Evolutionary conservation across 2,329 filamentous ascomycete genomes (phyloP), one percentile per base, ranked within the genome.

Genomic region (Zalaria sp.): DNA sequence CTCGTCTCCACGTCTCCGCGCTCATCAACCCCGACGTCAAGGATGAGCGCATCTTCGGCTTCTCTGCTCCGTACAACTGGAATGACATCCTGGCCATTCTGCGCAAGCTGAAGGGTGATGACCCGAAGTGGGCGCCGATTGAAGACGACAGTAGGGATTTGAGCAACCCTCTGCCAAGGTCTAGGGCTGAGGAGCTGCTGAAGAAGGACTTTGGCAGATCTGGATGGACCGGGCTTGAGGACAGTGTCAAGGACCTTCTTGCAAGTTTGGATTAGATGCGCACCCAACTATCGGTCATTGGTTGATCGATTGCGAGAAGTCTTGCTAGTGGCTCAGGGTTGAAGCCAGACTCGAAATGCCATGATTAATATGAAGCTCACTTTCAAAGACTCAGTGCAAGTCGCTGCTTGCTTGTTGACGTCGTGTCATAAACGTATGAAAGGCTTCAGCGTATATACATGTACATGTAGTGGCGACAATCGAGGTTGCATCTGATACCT

Each of bases 21-120:
- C 54, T 69, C 4, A 55, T 72, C 0, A 53, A 69, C 25, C 55
- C 58, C 0, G 56, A 61, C 1, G 63, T 76, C 0, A 45, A 53
- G 0, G 57, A 59, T 0, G 66, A 75, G 47, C 65, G 73, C 2
- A 49, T 77, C 3, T 71, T 74, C 47, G 71, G 57, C 2, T 71
- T 67, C 36, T 69, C 65, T 0, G 53, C 60, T 2, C 62, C 58
- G 0, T 66, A 59, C 37, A 68, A 58, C 37, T 69, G 63, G 54
- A 66, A 68, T 11, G 46, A 59, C 3, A 45, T 70, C 27, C 42
- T 68, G 4, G 47, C 43, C 1, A 52, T 60, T 5, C 51, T 63
- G 34, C 49, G 57, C 18, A 54, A 54, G 27, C 11, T 57, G 2
- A 57, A 55, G 38, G 65, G 66, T 0, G 51, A 59, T 2, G 57